Conservation (phyloP, 2,329 filamentous ascomycete species). For the Chrysoporthe deuterocubensis region DNA sequence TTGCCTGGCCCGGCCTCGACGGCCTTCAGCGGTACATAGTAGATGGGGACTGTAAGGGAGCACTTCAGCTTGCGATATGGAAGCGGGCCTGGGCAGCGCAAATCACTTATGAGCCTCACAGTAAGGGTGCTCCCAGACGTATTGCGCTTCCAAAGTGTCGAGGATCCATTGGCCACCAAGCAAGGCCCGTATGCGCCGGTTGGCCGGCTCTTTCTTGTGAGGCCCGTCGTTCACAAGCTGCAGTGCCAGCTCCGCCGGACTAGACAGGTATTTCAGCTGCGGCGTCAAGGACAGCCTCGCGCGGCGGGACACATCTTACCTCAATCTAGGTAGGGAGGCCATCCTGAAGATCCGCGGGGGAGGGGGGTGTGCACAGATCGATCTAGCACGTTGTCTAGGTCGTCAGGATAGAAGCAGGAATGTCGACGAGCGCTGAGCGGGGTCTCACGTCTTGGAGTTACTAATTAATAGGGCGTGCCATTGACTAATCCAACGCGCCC, state of each 20-base stretch:
- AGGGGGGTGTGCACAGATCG: background rate
- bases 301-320: background rate
- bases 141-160: constrained; percentile 40
- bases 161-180: constrained; percentile 37
- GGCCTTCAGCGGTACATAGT: constrained; percentile 37
- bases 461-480: too few relatives aligned
- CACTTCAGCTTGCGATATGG: constrained; percentile 23
- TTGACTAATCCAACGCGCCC: too few relatives aligned
- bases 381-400: too few relatives aligned
- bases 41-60: constrained; percentile 32
- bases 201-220: constrained; percentile 37
- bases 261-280: background rate
- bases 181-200: constrained; percentile 39
- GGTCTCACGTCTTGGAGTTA: too few relatives aligned
- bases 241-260: constrained; percentile 31
- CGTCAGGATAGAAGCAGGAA: too few relatives aligned
- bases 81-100: too few relatives aligned
- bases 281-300: too few relatives aligned
- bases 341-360: background rate
- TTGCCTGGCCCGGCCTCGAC: constrained; percentile 29
- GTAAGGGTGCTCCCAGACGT: constrained; percentile 43
- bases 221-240: constrained; percentile 36
- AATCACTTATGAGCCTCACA: constrained; percentile 28
- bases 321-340: constrained; percentile 8
- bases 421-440: too few relatives aligned